These are phyloP conservation scores for Malus hybrid DNA, from an alignment of 331 rosid genomes.

Conservation along the genomic window DNA sequence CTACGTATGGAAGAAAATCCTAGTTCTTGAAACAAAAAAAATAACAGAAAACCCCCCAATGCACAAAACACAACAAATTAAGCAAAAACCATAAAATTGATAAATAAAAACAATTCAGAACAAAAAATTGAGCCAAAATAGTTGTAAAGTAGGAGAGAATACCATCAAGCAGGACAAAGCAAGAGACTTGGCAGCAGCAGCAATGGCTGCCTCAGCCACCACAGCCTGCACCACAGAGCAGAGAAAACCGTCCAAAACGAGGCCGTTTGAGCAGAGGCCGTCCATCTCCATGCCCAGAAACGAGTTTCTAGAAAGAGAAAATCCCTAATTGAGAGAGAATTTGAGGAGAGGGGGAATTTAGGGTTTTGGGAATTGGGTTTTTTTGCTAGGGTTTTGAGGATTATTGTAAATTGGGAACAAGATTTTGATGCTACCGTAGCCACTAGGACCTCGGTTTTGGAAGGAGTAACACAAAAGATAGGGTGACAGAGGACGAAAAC, in stretches of 20 bases:
- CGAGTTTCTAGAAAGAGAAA: neutral
- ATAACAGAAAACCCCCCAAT: neutral
- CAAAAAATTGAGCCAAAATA: neutral
- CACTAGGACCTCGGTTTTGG: neutral
- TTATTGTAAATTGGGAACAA: neutral
- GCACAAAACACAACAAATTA: neutral
- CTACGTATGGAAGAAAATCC: neutral
- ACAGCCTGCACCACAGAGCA: conserved; percentile 17
- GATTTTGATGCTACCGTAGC: neutral
- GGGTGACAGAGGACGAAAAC: neutral
- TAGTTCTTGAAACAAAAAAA: neutral
- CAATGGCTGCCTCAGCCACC: conserved; percentile 22
- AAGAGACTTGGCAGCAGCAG: conserved; percentile 22
- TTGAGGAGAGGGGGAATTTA: neutral
- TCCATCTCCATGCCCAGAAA: conserved; percentile 16
- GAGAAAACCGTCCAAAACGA: conserved; percentile 12
- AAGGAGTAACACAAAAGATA: neutral
- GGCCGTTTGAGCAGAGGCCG: conserved; percentile 11
- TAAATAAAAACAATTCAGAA: neutral
- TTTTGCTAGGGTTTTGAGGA: conserved; percentile 27
- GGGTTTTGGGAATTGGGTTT: conserved; percentile 16
- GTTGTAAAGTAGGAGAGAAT: neutral
- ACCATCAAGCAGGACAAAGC: conserved; percentile 19
- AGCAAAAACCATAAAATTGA: neutral
- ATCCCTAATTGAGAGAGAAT: neutral